These are phyloP conservation scores for Boechera retrofracta DNA, from an alignment of 345 rosid species.

Conservation along the genomic window DNA sequence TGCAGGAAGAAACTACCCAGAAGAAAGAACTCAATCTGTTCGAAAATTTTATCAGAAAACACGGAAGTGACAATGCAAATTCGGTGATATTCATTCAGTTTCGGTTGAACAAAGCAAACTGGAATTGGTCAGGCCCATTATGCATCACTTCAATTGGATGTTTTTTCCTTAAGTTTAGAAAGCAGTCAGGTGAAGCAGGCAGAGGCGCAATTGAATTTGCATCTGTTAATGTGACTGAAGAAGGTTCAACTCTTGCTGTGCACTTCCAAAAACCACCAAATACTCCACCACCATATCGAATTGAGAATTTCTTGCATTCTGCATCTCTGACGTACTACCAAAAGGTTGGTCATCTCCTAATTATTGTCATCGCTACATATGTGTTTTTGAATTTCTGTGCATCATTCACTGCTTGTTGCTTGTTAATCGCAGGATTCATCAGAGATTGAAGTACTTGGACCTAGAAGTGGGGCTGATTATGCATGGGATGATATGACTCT, in stretches of 20 bases:
- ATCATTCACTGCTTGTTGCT: conserved; percentile 17
- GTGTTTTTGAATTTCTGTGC: conserved; percentile 16
- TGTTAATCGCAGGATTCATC: conserved; percentile 69
- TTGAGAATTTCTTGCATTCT: conserved; percentile 75
- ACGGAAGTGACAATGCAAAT: conserved; percentile 61
- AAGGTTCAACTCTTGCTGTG: conserved; percentile 79
- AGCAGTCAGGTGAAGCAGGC: conserved; percentile 56
- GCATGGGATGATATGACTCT: conserved; percentile 94
- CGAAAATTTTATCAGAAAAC: conserved; percentile 85
- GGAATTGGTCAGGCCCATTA: conserved; percentile 91
- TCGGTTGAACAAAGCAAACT: conserved; percentile 58
- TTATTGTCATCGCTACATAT: conserved; percentile 27
- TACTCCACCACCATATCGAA: conserved; percentile 74
- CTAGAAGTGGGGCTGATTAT: conserved; percentile 67
- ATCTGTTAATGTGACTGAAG: conserved; percentile 75
- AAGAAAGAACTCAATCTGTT: conserved; percentile 69
- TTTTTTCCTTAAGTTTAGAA: conserved; percentile 83
- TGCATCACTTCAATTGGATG: conserved; percentile 86
- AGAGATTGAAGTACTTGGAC: conserved; percentile 78
- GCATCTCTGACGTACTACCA: conserved; percentile 78
- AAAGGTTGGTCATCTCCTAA: conserved; percentile 65
- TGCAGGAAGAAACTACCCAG: conserved; percentile 57
- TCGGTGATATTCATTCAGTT: conserved; percentile 68
- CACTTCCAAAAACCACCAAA: conserved; percentile 80
- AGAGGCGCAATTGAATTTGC: conserved; percentile 63